phyloP scores from a whole-genome alignment of 495 filamentous ascomycete species.

The Xylaria acuta region DNA sequence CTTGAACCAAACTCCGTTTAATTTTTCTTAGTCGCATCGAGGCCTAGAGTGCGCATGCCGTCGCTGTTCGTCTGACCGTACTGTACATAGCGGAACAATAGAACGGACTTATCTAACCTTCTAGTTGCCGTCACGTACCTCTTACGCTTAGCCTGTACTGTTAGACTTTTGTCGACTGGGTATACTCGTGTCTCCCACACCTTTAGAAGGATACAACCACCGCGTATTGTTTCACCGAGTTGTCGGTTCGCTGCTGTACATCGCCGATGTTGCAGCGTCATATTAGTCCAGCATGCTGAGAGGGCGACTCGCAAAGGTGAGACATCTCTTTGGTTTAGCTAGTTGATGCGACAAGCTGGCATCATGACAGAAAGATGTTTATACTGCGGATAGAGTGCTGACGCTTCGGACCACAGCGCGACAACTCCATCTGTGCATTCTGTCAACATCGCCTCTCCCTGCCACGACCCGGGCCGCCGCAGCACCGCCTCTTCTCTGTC shows the following conservation, averaged over 20 bases:
- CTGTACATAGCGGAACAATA: too few relatives aligned
- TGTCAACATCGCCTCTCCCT: slow-evolving; percentile 38
- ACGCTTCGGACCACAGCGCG: slow-evolving; percentile 29
- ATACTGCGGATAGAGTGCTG: slow-evolving; percentile 17
- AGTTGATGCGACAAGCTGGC: neutral
- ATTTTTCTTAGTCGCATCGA: neutral
- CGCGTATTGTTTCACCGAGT: neutral
- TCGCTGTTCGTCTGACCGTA: too few relatives aligned
- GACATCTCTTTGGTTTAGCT: neutral
- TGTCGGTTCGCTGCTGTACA: neutral
- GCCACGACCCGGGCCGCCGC: slow-evolving; percentile 15
- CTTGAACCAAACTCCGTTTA: neutral
- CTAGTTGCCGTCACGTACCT: too few relatives aligned
- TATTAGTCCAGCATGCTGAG: slow-evolving; percentile 38
- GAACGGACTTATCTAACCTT: neutral
- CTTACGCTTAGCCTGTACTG: too few relatives aligned
- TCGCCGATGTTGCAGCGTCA: slow-evolving; percentile 30
- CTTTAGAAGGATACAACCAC: neutral
- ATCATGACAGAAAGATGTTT: neutral
- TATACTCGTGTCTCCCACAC: neutral
- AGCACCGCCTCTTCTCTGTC: slow-evolving; percentile 28
- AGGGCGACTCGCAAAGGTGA: slow-evolving; percentile 35
- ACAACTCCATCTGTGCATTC: slow-evolving; percentile 39
- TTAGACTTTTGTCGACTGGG: too few relatives aligned
- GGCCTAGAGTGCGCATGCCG: too few relatives aligned